Conservation (phyloP, 805 yeast species). For the Ogataea allantospora region DNA sequence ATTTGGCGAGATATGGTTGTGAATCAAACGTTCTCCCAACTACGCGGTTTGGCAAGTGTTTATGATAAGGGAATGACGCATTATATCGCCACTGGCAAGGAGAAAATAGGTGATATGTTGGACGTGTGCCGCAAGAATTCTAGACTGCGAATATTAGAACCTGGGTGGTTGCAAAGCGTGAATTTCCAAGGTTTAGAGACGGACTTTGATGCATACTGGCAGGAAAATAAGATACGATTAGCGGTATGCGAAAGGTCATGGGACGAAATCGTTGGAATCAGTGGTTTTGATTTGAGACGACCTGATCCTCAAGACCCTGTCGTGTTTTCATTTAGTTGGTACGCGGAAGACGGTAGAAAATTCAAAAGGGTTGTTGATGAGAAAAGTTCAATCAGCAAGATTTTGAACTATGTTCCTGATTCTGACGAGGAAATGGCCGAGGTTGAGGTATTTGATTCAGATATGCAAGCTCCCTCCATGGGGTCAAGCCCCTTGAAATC, state of each 20-base stretch:
- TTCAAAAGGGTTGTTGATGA: slow-evolving; percentile 1
- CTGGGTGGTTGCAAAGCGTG: slow-evolving; percentile 1
- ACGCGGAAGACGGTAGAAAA: not conserved
- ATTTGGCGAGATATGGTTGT: slow-evolving; percentile 9
- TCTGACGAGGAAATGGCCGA: slow-evolving; percentile 1
- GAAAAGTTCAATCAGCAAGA: not conserved
- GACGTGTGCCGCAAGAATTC: slow-evolving; percentile 2
- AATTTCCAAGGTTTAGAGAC: slow-evolving; percentile 1
- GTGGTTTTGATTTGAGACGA: not conserved
- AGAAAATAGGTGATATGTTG: slow-evolving; percentile 1
- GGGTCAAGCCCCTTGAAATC: not conserved
- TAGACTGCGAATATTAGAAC: slow-evolving; percentile 1
- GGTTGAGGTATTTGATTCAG: not conserved
- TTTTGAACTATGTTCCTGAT: not conserved
- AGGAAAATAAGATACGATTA: not conserved
- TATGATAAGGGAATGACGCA: slow-evolving; percentile 1
- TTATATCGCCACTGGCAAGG: not conserved
- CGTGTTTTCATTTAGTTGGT: slow-evolving; percentile 5
- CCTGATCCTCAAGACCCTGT: not conserved
- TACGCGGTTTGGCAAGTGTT: slow-evolving; percentile 1
- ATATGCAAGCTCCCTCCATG: not conserved
- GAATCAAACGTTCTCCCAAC: slow-evolving; percentile 2
- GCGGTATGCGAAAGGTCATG: not conserved
- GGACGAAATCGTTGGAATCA: not conserved
- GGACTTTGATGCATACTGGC: slow-evolving; percentile 3